Conservation (phyloP, 106 monocot genomes). For the Iris macrosiphon region DNA sequence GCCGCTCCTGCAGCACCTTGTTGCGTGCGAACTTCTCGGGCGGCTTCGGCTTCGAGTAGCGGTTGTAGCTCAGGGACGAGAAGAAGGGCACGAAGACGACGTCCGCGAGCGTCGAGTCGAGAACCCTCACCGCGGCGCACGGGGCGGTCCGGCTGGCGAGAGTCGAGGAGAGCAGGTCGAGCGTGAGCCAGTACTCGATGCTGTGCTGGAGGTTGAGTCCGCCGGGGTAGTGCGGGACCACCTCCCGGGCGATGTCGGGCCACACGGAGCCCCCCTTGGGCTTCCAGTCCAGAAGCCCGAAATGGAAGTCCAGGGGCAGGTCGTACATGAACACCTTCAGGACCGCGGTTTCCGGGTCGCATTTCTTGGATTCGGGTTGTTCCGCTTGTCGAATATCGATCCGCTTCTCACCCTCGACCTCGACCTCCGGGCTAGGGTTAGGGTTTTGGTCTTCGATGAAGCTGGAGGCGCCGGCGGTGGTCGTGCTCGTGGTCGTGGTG, state of each 20-base stretch:
- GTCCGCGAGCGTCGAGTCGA: slow-evolving; percentile 48
- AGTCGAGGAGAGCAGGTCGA: slow-evolving; percentile 59
- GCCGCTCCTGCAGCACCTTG: slow-evolving; percentile 47
- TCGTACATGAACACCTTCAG: slow-evolving; percentile 86
- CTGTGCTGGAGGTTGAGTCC: slow-evolving; percentile 88
- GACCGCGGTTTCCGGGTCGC: slow-evolving; percentile 30
- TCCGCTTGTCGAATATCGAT: background rate
- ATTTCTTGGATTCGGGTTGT: slow-evolving; percentile 10
- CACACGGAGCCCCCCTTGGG: slow-evolving; percentile 32
- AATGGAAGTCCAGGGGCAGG: slow-evolving; percentile 74
- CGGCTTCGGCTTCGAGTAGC: slow-evolving; percentile 30
- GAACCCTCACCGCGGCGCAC: slow-evolving; percentile 45
- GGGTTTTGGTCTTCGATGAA: too few relatives aligned
- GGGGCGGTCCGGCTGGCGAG: slow-evolving; percentile 17
- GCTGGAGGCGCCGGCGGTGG: too few relatives aligned
- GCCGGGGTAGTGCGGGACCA: slow-evolving; percentile 65
- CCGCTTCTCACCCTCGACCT: too few relatives aligned
- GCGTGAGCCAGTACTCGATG: slow-evolving; percentile 83
- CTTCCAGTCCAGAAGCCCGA: slow-evolving; percentile 61
- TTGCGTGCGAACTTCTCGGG: slow-evolving; percentile 26
- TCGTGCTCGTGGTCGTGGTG: too few relatives aligned
- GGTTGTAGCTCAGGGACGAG: slow-evolving; percentile 73
- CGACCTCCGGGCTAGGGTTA: too few relatives aligned
- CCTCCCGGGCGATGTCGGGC: slow-evolving; percentile 39
- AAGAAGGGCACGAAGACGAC: slow-evolving; percentile 83